Evolutionary conservation across 176 grass and related monocot genomes (phyloP).

Genomic region (Oryza rufipogon): DNA sequence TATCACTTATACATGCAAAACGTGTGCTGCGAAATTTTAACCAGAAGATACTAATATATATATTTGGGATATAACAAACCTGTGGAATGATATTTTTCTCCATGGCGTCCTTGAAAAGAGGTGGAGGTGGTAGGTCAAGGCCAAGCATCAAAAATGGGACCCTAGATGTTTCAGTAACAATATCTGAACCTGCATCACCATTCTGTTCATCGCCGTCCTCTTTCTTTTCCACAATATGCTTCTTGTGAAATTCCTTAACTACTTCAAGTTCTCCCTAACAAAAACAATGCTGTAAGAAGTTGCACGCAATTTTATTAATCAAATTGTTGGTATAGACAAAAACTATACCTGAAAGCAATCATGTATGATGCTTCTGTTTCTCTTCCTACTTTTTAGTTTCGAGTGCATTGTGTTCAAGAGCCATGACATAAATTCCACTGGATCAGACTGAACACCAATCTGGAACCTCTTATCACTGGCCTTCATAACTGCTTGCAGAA

Average conservation of each 20-base stretch:
- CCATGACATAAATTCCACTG: slow-evolving; percentile 97
- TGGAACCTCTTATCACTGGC: slow-evolving; percentile 88
- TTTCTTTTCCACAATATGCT: slow-evolving; percentile 58
- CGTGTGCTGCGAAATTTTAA: neutral
- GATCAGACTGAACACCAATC: slow-evolving; percentile 97
- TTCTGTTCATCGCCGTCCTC: slow-evolving; percentile 63
- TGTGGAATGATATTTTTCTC: slow-evolving; percentile 99
- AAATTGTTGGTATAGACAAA: slow-evolving; percentile 23
- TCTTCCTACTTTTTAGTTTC: slow-evolving; percentile 79
- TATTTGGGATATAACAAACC: slow-evolving; percentile 46
- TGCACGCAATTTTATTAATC: slow-evolving; percentile 1
- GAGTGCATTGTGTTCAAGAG: slow-evolving; percentile 88
- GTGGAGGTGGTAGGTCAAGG: slow-evolving; percentile 93
- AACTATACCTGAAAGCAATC: slow-evolving; percentile 91
- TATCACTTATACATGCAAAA: slow-evolving; percentile 1
- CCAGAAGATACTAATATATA: neutral
- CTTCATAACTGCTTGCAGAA: slow-evolving; percentile 98
- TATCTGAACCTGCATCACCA: slow-evolving; percentile 41
- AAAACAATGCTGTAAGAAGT: slow-evolving; percentile 28
- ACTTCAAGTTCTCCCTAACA: slow-evolving; percentile 95
- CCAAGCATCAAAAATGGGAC: slow-evolving; percentile 95
- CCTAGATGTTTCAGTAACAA: slow-evolving; percentile 72
- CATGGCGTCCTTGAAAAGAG: slow-evolving; percentile 99
- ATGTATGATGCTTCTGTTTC: slow-evolving; percentile 89
- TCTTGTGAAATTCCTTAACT: slow-evolving; percentile 82